Conservation (phyloP, 2,329 filamentous ascomycete species). For the Hypomyces perniciosus region DNA sequence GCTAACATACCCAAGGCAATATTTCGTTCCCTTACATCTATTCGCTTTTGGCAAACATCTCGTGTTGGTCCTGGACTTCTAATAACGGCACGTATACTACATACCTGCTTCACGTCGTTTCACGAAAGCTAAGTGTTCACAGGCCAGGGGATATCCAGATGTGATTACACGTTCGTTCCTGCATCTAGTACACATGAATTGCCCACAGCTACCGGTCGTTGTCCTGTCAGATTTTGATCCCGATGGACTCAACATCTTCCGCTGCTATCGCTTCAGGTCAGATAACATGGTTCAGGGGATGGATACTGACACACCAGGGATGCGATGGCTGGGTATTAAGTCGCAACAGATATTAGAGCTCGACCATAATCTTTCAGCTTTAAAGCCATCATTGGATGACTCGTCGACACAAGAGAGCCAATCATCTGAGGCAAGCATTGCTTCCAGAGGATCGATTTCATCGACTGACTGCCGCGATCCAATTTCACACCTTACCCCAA, state of each 20-base stretch:
- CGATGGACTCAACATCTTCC: slow-evolving; percentile 66
- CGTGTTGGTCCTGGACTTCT: slow-evolving; percentile 54
- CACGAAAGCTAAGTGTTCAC: not conserved
- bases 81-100: slow-evolving; percentile 49
- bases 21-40: slow-evolving; percentile 60
- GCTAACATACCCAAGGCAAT: slow-evolving; percentile 51
- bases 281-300: slow-evolving; percentile 54
- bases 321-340: slow-evolving; percentile 61
- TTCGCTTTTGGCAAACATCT: slow-evolving; percentile 47
- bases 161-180: slow-evolving; percentile 63
- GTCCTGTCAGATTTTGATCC: slow-evolving; percentile 71
- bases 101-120: no score
- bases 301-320: slow-evolving; percentile 39
- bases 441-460: slow-evolving; percentile 16
- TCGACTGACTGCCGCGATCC: slow-evolving; percentile 24
- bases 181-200: slow-evolving; percentile 40
- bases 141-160: slow-evolving; percentile 82
- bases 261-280: slow-evolving; percentile 69
- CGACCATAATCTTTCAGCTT: not conserved
- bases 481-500: slow-evolving; percentile 37
- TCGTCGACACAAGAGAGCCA: slow-evolving; percentile 7
- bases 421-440: not conserved
- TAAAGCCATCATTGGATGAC: not conserved
- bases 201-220: slow-evolving; percentile 50
- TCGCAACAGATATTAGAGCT: slow-evolving; percentile 34